Evolutionary conservation across 305 asterid species (phyloP), one percentile per base, ranked within the genome.

Genomic region (Plantago coronopus): DNA sequence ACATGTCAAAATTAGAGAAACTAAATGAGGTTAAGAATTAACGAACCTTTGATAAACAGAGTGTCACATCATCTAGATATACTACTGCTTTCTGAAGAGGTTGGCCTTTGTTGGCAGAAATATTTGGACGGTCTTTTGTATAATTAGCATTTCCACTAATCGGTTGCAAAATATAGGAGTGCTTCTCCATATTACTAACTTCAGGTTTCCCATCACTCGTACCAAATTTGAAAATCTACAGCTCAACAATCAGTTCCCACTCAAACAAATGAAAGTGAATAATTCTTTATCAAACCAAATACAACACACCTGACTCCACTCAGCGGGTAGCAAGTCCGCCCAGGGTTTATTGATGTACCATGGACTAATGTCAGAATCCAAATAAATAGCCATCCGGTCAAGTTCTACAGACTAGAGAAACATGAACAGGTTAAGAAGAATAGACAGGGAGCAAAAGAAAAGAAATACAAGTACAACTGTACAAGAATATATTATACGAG

Each of bases 141-240:
- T 84, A 93, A 70, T 77, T 81, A 15, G 96, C 99, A 70, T 83
- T 87, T 74, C 99, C 99, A 68, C 95, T 83, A 51, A 93, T 91
- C 23, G 99, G 99, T 75, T 81, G 88, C 77, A 93, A 77, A 65
- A 89, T 60, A 62, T 93, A 89, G 46, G 95, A 66, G 78, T 85
- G 99, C 49, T 76, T 74, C 69, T 74, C 82, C 73, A 56, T 40
- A 60, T 55, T 64, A 77, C 61, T 51, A 54, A 78, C 65, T n/a
- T 85, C 83, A 62, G 95, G 95, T 75, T 80, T 85, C 50, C 96
- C 97, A 59, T 81, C 83, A 68, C 75, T 70, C 4, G 91, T 85
- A 68, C 99, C 96, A 73, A 80, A 82, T 68, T 81, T 87, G 76
- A 89, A 89, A 75, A 85, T 81, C 99, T 93, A 56, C 66, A 76